Conservation (phyloP, 805 yeast genomes). For the Starmerella stellata region DNA sequence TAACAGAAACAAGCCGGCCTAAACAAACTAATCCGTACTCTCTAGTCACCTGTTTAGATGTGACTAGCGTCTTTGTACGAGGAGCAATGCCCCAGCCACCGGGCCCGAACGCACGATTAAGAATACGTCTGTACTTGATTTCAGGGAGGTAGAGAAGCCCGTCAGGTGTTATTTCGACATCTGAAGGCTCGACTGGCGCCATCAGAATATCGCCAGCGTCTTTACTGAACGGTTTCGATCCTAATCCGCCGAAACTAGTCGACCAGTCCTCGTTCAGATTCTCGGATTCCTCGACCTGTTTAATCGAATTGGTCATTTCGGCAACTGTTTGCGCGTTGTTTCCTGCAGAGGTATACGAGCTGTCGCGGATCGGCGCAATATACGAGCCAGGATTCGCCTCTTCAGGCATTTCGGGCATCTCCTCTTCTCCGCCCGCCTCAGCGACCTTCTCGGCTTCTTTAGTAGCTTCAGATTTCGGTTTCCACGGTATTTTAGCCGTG, state of each 20-base stretch:
- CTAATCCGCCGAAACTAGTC: conserved; percentile 71
- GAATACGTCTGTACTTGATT: conserved; percentile 77
- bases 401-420: too few species aligned
- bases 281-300: conserved; percentile 2
- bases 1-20: conserved; percentile 76
- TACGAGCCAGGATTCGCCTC: neutral
- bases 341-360: too few species aligned
- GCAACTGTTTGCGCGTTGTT: neutral
- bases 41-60: conserved; percentile 58
- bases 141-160: conserved; percentile 85
- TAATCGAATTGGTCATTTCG: neutral
- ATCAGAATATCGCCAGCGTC: conserved; percentile 42
- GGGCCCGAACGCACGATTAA: conserved; percentile 88
- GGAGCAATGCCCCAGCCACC: conserved; percentile 99
- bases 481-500: too few species aligned
- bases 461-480: too few species aligned
- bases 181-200: conserved; percentile 45
- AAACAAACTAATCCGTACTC: conserved; percentile 78
- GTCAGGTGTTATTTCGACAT: conserved; percentile 89
- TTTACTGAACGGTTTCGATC: conserved; percentile 52
- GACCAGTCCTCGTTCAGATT: conserved; percentile 45
- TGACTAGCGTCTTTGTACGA: conserved; percentile 63
- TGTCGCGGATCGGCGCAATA: neutral
- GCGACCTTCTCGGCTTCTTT: too few species aligned
- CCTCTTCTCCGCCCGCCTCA: too few species aligned